Evolutionary conservation across 163 green algal genomes (phyloP), one percentile per base, ranked within the genome.

Genomic region (Prototheca wickerhamii): DNA sequence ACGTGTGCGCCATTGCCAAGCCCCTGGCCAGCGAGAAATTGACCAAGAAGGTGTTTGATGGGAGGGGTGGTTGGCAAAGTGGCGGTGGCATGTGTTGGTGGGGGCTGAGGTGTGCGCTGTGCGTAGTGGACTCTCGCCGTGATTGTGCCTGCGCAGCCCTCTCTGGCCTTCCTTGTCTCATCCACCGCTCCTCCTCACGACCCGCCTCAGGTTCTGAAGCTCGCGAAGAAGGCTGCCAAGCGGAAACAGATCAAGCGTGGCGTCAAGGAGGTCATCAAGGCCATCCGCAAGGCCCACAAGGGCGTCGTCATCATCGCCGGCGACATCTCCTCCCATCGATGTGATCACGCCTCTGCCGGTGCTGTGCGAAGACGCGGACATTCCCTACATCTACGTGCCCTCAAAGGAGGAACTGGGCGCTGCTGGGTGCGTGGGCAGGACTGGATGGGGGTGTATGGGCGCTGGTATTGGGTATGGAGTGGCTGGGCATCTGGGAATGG

Each of bases 201-300:
- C 15, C 15, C n/a, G 17, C 5, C 23, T 30, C 71, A 78, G 71
- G 61, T 71, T 7, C 78, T 96, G 29, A 96, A 96, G 74, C 79
- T 97, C n/a, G 85, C 83, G n/a, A 97, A 96, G 77, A 93, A 93
- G 69, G 93, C 91, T 4, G 84, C 93, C 31, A 99, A 98, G 82
- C 64, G 80, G 5, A 98, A 98, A 79, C 82, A 93, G 60, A 86
- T 97, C 28, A 94, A 95, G 64, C 75, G 93, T 42, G 93, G 93
- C 4, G 93, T 98, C 0, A 98, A 98, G 77, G 93, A 99, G 76
- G 93, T 99, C 2, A 89, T 97, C 8, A 98, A 98, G 71, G 86
- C 89, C 8, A 70, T 98, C 40, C 70, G 91, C 15, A 99, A 98
- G 71, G 87, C 90, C 17, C 65, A 62, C 0, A 95, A 96, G 60